Conservation (phyloP, 495 filamentous ascomycete species). For the Lophiotrema nucula region DNA sequence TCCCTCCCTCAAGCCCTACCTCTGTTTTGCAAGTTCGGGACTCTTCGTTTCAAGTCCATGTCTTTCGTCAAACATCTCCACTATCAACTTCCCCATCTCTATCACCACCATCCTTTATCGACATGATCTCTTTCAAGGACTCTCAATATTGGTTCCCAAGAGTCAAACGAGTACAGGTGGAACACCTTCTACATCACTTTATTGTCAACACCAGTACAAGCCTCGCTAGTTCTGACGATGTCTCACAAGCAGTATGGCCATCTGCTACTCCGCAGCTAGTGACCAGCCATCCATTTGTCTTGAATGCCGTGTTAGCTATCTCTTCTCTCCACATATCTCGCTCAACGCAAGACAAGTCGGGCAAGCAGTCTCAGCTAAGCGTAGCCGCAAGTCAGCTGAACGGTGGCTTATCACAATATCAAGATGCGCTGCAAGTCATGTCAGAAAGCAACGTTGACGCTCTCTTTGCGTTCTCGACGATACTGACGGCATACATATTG, state of each 20-base stretch:
- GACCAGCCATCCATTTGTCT: slow-evolving; percentile 8
- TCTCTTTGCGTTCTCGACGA: slow-evolving; percentile 17
- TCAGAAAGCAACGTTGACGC: slow-evolving; percentile 24
- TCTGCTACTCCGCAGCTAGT: slow-evolving; percentile 13
- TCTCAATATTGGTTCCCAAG: no score
- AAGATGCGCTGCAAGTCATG: slow-evolving; percentile 5
- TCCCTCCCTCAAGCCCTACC: slow-evolving; percentile 3
- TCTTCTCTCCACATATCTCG: slow-evolving; percentile 25
- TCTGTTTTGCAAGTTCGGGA: neutral
- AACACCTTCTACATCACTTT: neutral
- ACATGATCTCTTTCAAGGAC: neutral
- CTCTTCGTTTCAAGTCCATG: neutral
- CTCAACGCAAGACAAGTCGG: neutral
- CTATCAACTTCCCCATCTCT: neutral
- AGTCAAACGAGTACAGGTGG: no score
- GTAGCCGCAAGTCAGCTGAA: slow-evolving; percentile 25
- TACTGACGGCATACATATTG: slow-evolving; percentile 9
- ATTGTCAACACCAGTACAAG: no score
- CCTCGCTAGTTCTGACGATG: no score
- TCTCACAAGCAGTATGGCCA: slow-evolving; percentile 15
- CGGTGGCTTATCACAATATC: slow-evolving; percentile 13
- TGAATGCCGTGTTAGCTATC: slow-evolving; percentile 23
- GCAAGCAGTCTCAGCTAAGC: neutral
- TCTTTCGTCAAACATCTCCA: neutral
- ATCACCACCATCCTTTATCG: slow-evolving; percentile 1